phyloP scores from a whole-genome alignment of 345 rosid species.

The Syzygium jambos region DNA sequence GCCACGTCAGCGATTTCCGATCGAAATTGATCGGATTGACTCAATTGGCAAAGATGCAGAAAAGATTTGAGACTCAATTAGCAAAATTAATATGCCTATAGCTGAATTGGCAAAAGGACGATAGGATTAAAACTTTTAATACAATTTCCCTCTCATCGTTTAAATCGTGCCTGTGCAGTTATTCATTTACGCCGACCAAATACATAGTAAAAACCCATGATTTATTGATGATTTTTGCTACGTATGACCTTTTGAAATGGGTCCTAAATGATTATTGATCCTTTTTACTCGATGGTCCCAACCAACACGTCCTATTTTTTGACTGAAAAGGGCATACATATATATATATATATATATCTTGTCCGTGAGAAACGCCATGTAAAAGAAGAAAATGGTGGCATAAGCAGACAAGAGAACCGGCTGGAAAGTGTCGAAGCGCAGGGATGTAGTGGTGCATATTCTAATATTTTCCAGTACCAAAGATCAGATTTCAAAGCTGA shows the following conservation, averaged over 20 bases:
- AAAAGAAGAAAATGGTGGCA: neutral
- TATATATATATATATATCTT: neutral
- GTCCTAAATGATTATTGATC: neutral
- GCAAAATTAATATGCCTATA: too few relatives aligned
- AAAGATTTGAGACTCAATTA: too few relatives aligned
- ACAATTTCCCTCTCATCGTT: neutral
- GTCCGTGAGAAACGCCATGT: neutral
- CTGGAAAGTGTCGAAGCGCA: neutral
- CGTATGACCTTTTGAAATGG: neutral
- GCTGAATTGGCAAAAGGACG: too few relatives aligned
- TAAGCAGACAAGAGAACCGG: neutral
- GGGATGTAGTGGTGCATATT: neutral
- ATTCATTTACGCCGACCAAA: neutral
- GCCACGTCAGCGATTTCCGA: too few relatives aligned
- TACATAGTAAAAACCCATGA: neutral
- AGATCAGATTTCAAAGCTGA: neutral
- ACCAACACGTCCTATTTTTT: neutral
- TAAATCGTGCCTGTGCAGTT: neutral
- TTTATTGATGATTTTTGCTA: neutral
- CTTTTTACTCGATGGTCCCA: neutral
- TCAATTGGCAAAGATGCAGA: too few relatives aligned
- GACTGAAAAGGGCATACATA: neutral
- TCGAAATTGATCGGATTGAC: too few relatives aligned
- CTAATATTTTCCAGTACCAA: neutral
- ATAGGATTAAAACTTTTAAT: too few relatives aligned